phyloP scores from a whole-genome alignment of 257 asterid genomes.

The Craterostigma plantagineum region DNA sequence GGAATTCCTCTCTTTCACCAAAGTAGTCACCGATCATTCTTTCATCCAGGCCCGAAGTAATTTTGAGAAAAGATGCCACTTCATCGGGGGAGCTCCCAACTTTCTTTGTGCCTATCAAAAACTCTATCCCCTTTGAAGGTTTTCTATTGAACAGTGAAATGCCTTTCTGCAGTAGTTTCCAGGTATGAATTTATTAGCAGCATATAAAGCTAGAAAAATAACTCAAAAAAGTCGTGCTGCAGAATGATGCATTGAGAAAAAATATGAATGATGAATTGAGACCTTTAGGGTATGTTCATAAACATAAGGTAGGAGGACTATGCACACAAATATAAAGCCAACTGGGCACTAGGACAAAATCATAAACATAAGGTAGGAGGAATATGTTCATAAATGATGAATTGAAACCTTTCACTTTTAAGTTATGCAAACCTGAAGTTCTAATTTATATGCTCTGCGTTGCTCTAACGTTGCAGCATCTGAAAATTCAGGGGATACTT shows the following conservation, averaged over 20 bases:
- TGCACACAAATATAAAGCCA: too few species aligned
- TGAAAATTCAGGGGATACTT: constrained; percentile 47
- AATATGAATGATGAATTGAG: background rate
- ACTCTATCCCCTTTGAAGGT: constrained; percentile 92
- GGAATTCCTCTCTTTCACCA: constrained; percentile 93
- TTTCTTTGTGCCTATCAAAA: constrained; percentile 60
- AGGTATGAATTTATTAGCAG: too few species aligned
- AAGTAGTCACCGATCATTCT: constrained; percentile 89
- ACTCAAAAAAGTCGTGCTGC: too few species aligned
- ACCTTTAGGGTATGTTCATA: too few species aligned
- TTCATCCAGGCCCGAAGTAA: constrained; percentile 75
- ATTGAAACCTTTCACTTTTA: constrained; percentile 4
- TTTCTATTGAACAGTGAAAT: constrained; percentile 83
- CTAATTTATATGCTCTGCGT: constrained; percentile 87
- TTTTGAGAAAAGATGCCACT: constrained; percentile 79
- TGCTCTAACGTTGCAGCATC: constrained; percentile 85
- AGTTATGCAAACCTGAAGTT: constrained; percentile 63
- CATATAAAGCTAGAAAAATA: too few species aligned
- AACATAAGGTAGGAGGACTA: too few species aligned
- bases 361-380: too few species aligned
- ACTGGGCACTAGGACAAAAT: too few species aligned
- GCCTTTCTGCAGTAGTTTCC: constrained; percentile 89
- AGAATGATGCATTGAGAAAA: too few species aligned
- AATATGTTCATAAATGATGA: too few species aligned
- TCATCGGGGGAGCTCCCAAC: constrained; percentile 80